A percentile compares a stretch with the other conserved stretches of the same genome.
These are phyloP conservation scores for Fusarium sp. DNA, from an alignment of 2,329 filamentous ascomycete species.

Conservation along the genomic window DNA sequence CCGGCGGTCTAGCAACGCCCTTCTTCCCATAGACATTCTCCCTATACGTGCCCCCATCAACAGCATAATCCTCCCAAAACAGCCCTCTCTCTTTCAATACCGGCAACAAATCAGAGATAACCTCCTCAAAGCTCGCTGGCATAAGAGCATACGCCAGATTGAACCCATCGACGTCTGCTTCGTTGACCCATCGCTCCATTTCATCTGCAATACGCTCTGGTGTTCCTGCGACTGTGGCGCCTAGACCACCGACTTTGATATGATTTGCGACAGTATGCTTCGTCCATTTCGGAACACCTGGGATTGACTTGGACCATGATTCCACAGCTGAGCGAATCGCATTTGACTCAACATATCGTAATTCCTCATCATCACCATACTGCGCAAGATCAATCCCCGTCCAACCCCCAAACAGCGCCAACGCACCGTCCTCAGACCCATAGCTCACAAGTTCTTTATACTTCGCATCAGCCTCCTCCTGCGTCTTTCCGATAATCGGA, in stretches of 20 bases:
- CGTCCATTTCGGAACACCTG: conserved; percentile 73
- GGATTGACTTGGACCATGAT: conserved; percentile 63
- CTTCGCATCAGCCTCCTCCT: conserved; percentile 73
- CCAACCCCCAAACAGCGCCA: conserved; percentile 79
- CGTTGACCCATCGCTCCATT: conserved; percentile 72
- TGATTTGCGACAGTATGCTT: conserved; percentile 75
- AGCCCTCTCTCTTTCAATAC: conserved; percentile 67
- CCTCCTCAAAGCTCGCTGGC: conserved; percentile 72
- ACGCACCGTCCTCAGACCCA: conserved; percentile 68
- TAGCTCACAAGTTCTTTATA: conserved; percentile 69
- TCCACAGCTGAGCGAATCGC: conserved; percentile 64
- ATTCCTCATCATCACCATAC: conserved; percentile 72
- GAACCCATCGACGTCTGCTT: conserved; percentile 78
- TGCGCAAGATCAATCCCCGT: conserved; percentile 66
- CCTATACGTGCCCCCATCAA: conserved; percentile 53
- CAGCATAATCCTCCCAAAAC: conserved; percentile 61
- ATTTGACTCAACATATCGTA: conserved; percentile 69
- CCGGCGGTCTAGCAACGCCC: conserved; percentile 47
- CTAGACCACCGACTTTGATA: conserved; percentile 73
- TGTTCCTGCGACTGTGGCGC: conserved; percentile 71
- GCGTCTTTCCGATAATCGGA: conserved; percentile 70
- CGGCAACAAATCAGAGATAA: conserved; percentile 70
- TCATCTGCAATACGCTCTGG: conserved; percentile 71
- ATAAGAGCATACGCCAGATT: conserved; percentile 62
- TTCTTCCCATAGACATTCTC: conserved; percentile 53